Evolutionary conservation across 2,329 filamentous ascomycete genomes (phyloP), one percentile per base, ranked within the genome.

Genomic region (Talaromyces islandicus): DNA sequence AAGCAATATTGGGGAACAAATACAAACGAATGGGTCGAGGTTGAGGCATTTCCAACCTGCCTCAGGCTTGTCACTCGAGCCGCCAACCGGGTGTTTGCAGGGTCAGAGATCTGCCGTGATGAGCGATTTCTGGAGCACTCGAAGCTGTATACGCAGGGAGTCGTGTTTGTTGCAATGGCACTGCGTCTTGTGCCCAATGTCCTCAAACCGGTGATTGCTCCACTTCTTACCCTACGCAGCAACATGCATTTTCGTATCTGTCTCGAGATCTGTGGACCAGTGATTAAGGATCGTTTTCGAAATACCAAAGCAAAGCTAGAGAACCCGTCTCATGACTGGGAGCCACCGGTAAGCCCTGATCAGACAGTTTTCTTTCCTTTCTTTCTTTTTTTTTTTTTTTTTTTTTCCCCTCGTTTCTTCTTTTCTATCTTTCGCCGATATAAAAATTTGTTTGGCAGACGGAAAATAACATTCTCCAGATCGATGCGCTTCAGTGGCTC

Each of bases 101-200:
- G 53, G 17, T 32, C 35, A 12, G 53, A 55, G 27, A 55, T 55
- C 32, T 55, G 53, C 19, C 53, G 53, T n/a, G 27, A 55, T 41
- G 53, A 55, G 41, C 32, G 27, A 17, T 55, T 55, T 41, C 27
- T 55, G 32, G 53, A 55, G 32, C 53, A 55, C 21, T 55, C 53
- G 1, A 55, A 55, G 14, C 32, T 25, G 25, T 55, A 55, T 25
- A 55, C 53, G 17, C 53, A 55, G 10, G 53, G 53, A 25, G 11
- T 38, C 3, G 53, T 55, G 0, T 55, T 55, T 41, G 53, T 41
- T 7, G 27, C 41, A 14, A 29, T 41, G 7, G 35, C 35, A 38
- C 14, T 38, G 14, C 35, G 35, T 17, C 35, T 38, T 38, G 35
- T 38, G 14, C 35, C 35, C 14, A 38, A 38, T 17, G 17, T 38